Base-by-base conservation (phyloP, 2,329 filamentous ascomycete species). In the Diaporthe sp. region DNA sequence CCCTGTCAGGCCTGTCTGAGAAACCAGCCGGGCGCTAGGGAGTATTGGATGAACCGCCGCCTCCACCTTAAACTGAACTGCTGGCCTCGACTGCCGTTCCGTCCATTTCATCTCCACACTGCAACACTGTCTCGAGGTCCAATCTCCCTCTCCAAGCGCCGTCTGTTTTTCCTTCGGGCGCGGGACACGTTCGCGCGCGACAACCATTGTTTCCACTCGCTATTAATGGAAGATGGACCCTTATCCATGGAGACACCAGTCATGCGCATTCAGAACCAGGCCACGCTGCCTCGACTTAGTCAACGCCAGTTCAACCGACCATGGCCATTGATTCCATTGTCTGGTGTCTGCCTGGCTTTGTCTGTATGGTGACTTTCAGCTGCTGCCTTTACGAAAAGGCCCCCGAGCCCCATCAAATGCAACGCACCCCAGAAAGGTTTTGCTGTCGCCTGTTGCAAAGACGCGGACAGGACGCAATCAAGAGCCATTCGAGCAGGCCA, bases 21-120 rank as follows among this genome's bases (percentile, higher is more conserved):
- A 51, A 46, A 61, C 34, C 39, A 8, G 42, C n/a, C n/a, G 34
- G 15, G n/a, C 57, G 57, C 72, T 53, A 37, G 57, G n/a, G 34
- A 44, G 34, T 17, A 74, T 76, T 76, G 74, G 74, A 57, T 57
- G 65, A 65, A 58, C 62, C 46, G 22, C 7, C 13, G 28, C n/a
- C 46, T 22, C 19, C 25, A 25, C 28, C 28, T 31, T 5, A 10
- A 39, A 31, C 31, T 51, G 34, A 53, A 62, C 70, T 39, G 59
- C 39, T 65, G 59, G 39, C 13, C 55, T 25, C 44, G 42, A 71
- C 31, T 61, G 58, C 58, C 51, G 55, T 19, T 15, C 51, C n/a
- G 58, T 39, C 53, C 25, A 59, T 17, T n/a, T 65, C 44, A 15
- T 67, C 62, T 68, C 44, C 62, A 68, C 62, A 37, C n/a, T 53